Conservation (phyloP, 352 stramenopile genomes). For the Globisporangium nagaii region DNA sequence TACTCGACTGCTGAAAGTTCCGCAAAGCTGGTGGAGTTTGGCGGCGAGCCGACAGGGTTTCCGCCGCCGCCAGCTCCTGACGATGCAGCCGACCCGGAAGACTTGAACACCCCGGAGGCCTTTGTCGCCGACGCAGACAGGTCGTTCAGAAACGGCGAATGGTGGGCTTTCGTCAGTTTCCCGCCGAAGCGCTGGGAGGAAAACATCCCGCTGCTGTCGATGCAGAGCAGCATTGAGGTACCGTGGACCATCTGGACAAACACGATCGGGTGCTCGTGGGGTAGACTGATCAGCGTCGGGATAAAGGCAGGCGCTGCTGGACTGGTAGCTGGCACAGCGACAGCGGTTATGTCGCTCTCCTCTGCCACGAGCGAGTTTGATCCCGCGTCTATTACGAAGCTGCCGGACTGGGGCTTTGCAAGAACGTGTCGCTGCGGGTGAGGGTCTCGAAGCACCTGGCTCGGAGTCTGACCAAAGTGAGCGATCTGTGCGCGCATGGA, state of each 20-base stretch:
- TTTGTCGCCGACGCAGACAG: constrained; percentile 35
- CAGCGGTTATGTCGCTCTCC: neutral
- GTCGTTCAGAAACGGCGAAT: constrained; percentile 43
- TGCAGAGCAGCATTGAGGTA: constrained; percentile 50
- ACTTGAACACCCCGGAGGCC: constrained; percentile 38
- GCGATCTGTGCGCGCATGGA: constrained; percentile 96
- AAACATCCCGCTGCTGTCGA: constrained; percentile 62
- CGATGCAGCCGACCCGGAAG: neutral
- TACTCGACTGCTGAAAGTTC: constrained; percentile 28
- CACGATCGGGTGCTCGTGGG: constrained; percentile 58
- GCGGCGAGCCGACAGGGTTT: neutral
- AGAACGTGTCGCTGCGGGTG: constrained; percentile 57
- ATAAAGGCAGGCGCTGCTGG: neutral
- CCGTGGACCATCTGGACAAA: constrained; percentile 40
- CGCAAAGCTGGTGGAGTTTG: neutral
- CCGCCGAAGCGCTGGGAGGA: constrained; percentile 66
- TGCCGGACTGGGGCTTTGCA: neutral
- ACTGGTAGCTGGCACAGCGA: neutral
- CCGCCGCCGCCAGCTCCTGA: neutral
- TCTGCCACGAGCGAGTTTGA: neutral
- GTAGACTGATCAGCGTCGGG: constrained; percentile 30
- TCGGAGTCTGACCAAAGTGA: constrained; percentile 97
- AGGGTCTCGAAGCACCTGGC: constrained; percentile 92
- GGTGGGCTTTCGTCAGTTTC: constrained; percentile 45
- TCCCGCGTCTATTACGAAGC: neutral